Evolutionary conservation across 1,284 basidiomycete genomes (phyloP), one percentile per base, ranked within the genome.

Genomic region (Tylopilus microsporus): DNA sequence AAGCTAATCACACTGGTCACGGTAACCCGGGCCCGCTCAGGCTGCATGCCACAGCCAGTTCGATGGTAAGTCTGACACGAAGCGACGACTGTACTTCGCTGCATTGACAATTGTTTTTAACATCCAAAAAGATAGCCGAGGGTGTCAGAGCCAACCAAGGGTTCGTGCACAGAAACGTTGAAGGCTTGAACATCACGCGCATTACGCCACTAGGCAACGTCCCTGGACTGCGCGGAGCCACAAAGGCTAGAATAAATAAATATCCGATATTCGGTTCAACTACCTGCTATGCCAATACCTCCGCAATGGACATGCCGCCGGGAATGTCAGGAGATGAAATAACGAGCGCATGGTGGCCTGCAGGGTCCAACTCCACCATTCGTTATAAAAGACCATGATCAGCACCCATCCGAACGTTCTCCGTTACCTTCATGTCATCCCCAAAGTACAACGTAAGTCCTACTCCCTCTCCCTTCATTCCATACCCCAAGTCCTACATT

Each of bases 401-500:
- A 71, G 73, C 70, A 71, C 66, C 71, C 68, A 60, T 65, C 66
- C 61, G 71, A 69, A 64, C 71, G 68, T 74, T 74, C 70, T 72
- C 73, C 73, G 74, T 70, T 30, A 52, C 70, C 58, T 60, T 43
- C 69, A 77, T 77, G 76, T 77, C 77, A 62, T 78, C 78, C 59
- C 73, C 75, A 58, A 79, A 79, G 62, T 78, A 78, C 73, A 79
- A 79, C 62, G 77, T 78, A 64, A 70, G 77, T 75, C 61, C 54
- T 36, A 58, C 39, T 13, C 21, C 41, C 0, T 9, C 30, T 32
- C 57, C n/a, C 49, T 7, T 12, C 43, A 9, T 13, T 41, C 1
- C 48, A 50, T 58, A 59, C 56, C 48, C 36, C 13, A 37, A 13
- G 36, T 11, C 36, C 10, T 10, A 12, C 36, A 37, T 37, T 37